These are phyloP conservation scores for Coemansia sp. DNA, from an alignment of 192 early-diverging fungal species.

Conservation along the genomic window DNA sequence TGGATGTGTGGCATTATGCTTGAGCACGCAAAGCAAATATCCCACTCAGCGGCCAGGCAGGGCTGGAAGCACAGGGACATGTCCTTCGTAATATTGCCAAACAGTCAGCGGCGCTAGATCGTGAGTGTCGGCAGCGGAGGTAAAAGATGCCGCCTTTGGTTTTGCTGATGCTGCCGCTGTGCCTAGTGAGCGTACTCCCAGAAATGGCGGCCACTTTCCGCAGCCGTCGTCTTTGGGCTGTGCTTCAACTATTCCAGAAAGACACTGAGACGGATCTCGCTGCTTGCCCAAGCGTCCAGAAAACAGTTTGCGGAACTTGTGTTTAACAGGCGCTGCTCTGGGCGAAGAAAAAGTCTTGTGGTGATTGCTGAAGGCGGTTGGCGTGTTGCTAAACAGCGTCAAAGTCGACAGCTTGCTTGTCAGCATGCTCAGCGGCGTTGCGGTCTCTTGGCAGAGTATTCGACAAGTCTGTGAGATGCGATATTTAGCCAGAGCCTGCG, in stretches of 20 bases:
- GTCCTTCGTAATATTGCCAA: conserved; percentile 4
- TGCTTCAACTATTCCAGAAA: no score
- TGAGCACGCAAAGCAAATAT: background rate
- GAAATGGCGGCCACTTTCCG: no score
- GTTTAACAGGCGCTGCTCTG: no score
- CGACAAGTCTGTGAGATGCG: background rate
- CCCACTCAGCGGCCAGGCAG: background rate
- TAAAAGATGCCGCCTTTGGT: no score
- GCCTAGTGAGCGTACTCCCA: background rate
- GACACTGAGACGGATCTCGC: no score
- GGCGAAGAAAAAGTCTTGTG: background rate
- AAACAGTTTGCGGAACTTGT: background rate
- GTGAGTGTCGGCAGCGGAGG: no score
- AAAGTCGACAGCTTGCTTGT: background rate
- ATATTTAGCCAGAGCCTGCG: background rate
- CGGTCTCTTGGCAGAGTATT: background rate
- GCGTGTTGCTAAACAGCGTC: background rate
- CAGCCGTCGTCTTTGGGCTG: no score
- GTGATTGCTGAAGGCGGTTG: background rate
- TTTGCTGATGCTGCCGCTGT: background rate
- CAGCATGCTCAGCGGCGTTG: background rate
- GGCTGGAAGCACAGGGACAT: background rate
- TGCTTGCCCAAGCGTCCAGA: background rate
- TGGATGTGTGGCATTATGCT: no score
- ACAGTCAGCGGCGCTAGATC: background rate